Evolutionary conservation across 2,329 filamentous ascomycete genomes (phyloP).

Genomic region (Arthrinium phaeospermum): DNA sequence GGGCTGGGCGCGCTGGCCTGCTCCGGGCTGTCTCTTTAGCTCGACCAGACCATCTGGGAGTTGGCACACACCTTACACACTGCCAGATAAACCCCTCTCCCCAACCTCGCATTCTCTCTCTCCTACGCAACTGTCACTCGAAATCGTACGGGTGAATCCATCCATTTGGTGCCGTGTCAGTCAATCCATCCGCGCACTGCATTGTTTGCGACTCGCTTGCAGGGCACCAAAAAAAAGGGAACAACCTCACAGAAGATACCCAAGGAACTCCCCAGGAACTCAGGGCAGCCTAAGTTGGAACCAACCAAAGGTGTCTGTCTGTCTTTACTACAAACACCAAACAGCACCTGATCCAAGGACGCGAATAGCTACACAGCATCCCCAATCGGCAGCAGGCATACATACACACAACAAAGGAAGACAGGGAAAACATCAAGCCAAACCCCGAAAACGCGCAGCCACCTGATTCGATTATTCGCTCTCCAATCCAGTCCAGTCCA

Average conservation of each 20-base stretch:
- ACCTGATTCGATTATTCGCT: conserved; percentile 4
- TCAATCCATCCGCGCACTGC: conserved; percentile 6
- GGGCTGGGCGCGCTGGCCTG: not conserved
- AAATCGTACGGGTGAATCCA: conserved; percentile 13
- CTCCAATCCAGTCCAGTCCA: conserved; percentile 9
- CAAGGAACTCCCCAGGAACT: not conserved
- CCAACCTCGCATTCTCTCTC: not conserved
- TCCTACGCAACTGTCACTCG: conserved; percentile 14
- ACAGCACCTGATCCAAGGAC: not conserved
- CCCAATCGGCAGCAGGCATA: not conserved
- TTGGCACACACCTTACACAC: conserved; percentile 1
- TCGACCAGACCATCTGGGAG: not conserved
- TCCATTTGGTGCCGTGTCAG: conserved; percentile 14
- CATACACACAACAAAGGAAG: not conserved
- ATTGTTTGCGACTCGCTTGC: conserved; percentile 11
- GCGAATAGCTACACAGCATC: not conserved
- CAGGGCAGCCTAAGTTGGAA: not conserved
- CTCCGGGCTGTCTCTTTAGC: not conserved
- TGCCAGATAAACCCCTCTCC: conserved; percentile 12
- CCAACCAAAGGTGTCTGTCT: not conserved
- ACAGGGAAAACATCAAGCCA: not conserved
- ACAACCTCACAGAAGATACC: not conserved
- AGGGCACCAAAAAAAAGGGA: conserved; percentile 9
- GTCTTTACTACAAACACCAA: not conserved
- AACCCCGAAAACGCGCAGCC: not conserved